phyloP scores from a whole-genome alignment of 805 yeast species.

The Lipomyces sp. region DNA sequence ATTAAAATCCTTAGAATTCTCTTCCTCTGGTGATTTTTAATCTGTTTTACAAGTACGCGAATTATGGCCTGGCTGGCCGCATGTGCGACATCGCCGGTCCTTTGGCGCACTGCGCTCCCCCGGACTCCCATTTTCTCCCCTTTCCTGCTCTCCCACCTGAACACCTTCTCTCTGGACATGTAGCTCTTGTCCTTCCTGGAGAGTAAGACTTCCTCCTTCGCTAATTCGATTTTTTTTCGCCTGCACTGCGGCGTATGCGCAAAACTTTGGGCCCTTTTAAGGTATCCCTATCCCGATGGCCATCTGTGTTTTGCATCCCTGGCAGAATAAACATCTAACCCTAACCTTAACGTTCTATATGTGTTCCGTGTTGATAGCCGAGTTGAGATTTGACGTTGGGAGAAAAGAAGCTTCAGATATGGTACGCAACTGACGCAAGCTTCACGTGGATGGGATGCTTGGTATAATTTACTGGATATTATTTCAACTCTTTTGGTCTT shows the following conservation, averaged over 20 bases:
- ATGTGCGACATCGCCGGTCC: neutral
- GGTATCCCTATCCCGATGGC: no score
- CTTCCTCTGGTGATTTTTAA: neutral
- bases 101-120: neutral
- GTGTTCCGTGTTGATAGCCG: neutral
- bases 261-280: no score
- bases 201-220: neutral
- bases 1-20: neutral
- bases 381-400: no score
- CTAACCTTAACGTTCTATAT: no score
- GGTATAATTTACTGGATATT: no score
- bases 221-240: no score
- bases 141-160: neutral
- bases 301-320: no score
- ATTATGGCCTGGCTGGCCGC: constrained; percentile 3
- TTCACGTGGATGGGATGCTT: no score
- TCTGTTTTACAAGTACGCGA: neutral
- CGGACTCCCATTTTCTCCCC: neutral
- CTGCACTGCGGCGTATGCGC: constrained; percentile 10
- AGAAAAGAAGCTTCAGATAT: no score
- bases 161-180: neutral
- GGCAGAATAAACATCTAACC: no score
- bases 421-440: no score
- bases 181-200: neutral
- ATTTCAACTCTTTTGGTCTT: no score